These are phyloP conservation scores for Plasmodium fragile DNA, from an alignment of 169 alveolate genomes.

Conservation along the genomic window DNA sequence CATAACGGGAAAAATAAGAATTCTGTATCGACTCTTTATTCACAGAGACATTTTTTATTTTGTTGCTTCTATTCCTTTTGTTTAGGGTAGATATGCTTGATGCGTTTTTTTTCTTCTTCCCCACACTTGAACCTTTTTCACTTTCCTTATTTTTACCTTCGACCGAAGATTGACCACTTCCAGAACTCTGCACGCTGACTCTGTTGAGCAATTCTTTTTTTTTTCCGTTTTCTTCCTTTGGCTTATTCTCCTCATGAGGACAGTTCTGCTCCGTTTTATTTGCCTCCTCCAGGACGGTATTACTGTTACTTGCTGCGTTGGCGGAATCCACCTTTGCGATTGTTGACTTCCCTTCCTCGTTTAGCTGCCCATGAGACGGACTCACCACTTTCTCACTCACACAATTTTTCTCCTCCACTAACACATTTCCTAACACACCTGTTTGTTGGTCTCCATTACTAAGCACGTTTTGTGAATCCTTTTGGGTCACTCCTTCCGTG, in stretches of 20 bases:
- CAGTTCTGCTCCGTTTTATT: background rate
- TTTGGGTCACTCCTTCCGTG: background rate
- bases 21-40: conserved; percentile 1
- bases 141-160: background rate
- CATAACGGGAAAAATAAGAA: background rate
- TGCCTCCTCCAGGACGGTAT: background rate
- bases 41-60: background rate
- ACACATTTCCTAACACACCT: background rate
- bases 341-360: background rate
- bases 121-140: background rate
- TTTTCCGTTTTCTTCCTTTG: background rate
- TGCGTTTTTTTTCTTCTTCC: background rate
- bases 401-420: background rate
- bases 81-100: background rate
- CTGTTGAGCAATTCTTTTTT: background rate
- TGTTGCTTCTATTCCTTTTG: background rate
- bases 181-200: background rate
- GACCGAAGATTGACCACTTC: background rate
- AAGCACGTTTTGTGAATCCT: background rate
- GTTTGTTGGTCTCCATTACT: background rate
- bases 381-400: background rate
- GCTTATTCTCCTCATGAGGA: background rate
- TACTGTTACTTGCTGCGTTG: background rate
- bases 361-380: background rate
- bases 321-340: background rate